A percentile compares a stretch with the other conserved stretches of the same genome.
phyloP scores from a whole-genome alignment of 1,284 basidiomycete genomes.

The Ceratobasidium sp. region DNA sequence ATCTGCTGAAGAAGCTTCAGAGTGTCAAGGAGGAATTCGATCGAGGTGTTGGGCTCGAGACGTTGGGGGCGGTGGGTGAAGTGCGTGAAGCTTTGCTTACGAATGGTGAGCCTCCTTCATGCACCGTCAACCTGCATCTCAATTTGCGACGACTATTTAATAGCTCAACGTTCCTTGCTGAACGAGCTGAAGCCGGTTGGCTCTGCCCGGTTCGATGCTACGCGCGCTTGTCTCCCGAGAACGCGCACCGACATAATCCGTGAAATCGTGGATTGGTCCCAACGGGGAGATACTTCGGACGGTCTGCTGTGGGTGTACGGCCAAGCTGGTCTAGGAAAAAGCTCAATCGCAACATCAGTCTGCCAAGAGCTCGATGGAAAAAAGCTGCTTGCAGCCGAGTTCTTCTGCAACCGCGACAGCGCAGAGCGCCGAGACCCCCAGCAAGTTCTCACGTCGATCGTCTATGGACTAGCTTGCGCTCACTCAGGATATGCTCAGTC shows the following conservation, averaged over 20 bases:
- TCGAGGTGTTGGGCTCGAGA: neutral
- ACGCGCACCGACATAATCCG: neutral
- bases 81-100: neutral
- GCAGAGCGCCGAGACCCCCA: constrained; percentile 18
- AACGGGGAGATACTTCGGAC: neutral
- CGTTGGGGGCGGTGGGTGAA: neutral
- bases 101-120: neutral
- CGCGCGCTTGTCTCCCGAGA: neutral
- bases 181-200: neutral
- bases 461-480: constrained; percentile 20
- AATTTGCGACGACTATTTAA: no score
- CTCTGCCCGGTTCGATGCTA: neutral
- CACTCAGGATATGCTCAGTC: neutral
- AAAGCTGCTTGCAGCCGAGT: neutral
- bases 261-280: neutral
- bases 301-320: constrained; percentile 18
- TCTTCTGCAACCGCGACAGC: constrained; percentile 37
- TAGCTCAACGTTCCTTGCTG: neutral
- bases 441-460: constrained; percentile 35
- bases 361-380: neutral
- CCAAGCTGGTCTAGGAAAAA: constrained; percentile 30
- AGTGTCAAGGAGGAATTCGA: neutral
- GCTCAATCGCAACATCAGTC: constrained; percentile 12
- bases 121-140: no score
- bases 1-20: neutral